Percentiles rank a stretch among this genome's conserved stretches.
Evolutionary conservation across 371 early-diverging fungal species (phyloP).

Genomic region (Lichtheimia ornata): DNA sequence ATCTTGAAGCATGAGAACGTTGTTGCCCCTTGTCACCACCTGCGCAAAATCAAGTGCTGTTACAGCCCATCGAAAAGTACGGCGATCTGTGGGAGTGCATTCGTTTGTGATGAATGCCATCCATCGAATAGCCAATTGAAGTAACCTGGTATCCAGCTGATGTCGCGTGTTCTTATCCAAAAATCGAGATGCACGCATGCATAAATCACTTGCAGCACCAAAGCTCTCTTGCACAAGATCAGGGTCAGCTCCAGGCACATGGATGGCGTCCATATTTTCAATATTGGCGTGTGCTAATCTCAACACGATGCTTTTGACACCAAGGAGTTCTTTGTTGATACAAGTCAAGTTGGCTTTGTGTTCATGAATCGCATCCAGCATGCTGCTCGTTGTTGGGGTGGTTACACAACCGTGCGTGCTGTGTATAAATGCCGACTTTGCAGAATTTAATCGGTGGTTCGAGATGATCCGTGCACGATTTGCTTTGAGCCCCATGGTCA

Average conservation of each 20-base stretch:
- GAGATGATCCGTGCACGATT: slow-evolving; percentile 71
- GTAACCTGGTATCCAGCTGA: slow-evolving; percentile 60
- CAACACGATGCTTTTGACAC: slow-evolving; percentile 59
- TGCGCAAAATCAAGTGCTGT: slow-evolving; percentile 84
- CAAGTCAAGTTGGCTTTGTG: slow-evolving; percentile 59
- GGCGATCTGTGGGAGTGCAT: slow-evolving; percentile 75
- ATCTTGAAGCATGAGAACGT: slow-evolving; percentile 37
- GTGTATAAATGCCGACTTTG: slow-evolving; percentile 43
- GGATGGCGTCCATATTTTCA: slow-evolving; percentile 55
- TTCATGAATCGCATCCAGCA: slow-evolving; percentile 56
- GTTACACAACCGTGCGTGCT: slow-evolving; percentile 24
- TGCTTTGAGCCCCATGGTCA: slow-evolving; percentile 59
- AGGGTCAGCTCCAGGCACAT: slow-evolving; percentile 57
- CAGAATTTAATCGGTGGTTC: slow-evolving; percentile 39
- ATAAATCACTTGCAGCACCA: slow-evolving; percentile 80
- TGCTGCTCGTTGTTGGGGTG: no score
- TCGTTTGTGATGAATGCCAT: slow-evolving; percentile 80
- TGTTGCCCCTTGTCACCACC: slow-evolving; percentile 67
- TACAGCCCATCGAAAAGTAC: slow-evolving; percentile 90
- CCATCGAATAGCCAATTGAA: slow-evolving; percentile 83
- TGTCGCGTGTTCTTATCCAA: slow-evolving; percentile 56
- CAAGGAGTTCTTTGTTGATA: slow-evolving; percentile 59
- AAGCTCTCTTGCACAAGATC: slow-evolving; percentile 82
- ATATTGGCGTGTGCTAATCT: slow-evolving; percentile 58
- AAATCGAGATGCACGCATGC: slow-evolving; percentile 64